These are phyloP conservation scores for Jamesozyma lodderae DNA, from an alignment of 805 yeast genomes.

Conservation along the genomic window DNA sequence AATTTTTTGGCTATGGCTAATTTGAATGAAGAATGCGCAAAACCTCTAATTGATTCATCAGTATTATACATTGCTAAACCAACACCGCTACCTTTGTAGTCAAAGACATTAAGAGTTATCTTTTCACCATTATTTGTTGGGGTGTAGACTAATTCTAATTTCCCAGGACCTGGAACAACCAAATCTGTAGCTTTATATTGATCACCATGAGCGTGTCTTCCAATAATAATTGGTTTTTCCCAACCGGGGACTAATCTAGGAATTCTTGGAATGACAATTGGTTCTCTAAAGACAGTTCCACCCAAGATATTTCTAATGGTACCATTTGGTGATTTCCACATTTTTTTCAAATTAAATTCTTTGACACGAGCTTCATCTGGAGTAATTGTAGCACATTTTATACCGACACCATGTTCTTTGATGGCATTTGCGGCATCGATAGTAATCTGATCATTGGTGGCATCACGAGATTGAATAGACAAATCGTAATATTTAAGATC, in stretches of 20 bases:
- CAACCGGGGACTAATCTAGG: slow-evolving; percentile 73
- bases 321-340: slow-evolving; percentile 85
- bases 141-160: slow-evolving; percentile 54
- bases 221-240: slow-evolving; percentile 76
- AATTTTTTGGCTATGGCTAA: slow-evolving; percentile 56
- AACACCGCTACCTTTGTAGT: slow-evolving; percentile 54
- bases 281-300: slow-evolving; percentile 80
- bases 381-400: slow-evolving; percentile 79
- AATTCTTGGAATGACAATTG: slow-evolving; percentile 67
- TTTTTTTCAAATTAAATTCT: slow-evolving; percentile 63
- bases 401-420: slow-evolving; percentile 65
- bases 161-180: slow-evolving; percentile 53
- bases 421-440: slow-evolving; percentile 71
- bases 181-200: slow-evolving; percentile 77
- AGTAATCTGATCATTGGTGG: slow-evolving; percentile 67
- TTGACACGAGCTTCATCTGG: slow-evolving; percentile 75
- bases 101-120: slow-evolving; percentile 38
- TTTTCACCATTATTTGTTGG: slow-evolving; percentile 35
- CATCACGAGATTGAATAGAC: slow-evolving; percentile 58
- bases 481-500: slow-evolving; percentile 72
- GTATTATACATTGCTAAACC: slow-evolving; percentile 81
- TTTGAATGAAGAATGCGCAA: slow-evolving; percentile 73
- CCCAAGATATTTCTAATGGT: slow-evolving; percentile 73
- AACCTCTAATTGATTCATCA: slow-evolving; percentile 65
- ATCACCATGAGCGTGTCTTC: slow-evolving; percentile 81